Base-by-base conservation (phyloP, 768 basidiomycete species). In the Boletellus ananiceps region DNA sequence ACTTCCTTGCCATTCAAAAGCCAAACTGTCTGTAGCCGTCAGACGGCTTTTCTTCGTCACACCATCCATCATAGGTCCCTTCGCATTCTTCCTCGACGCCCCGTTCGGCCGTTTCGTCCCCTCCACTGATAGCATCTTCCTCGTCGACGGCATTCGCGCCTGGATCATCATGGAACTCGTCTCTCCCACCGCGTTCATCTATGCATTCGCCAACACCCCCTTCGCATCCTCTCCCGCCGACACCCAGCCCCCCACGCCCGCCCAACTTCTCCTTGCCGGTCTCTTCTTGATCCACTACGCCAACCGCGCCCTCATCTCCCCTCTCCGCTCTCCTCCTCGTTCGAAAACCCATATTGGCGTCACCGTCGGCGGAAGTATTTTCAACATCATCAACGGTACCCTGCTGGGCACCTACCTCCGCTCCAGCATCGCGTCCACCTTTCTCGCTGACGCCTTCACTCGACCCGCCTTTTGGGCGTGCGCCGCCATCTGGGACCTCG, bases 111-210 rank as follows among this genome's bases (percentile, higher is more conserved):
- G 87, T 0, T 93, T 93, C 62, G 66, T 82, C 0, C 79, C 77
- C 0, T 65, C 53, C 36, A 55, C 49, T 51, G 54, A 78, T 25
- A 77, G 74, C 55, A 54, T 75, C 48, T 67, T 83, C 52, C 66
- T 81, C 11, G 56, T 87, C 7, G 78, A 90, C 54, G 86, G 84
- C 19, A 68, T 75, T 50, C 70, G 61, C 50, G 55, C 85, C n/a
- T 91, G 88, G 88, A 88, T 89, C 13, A 8, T 76, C 48, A 89
- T 90, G 88, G 88, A 90, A 58, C 67, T 85, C 32, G 71, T 83
- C 18, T 75, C 86, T 0, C 86, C 86, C 1, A 25, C 74, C 33
- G 55, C 66, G 14, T 83, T 89, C 64, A 21, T 78, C n/a, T 65
- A 74, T 59, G 65, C 75, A 0, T 76, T 81, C 64, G 54, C 72